Conservation (phyloP, 148 eudicot species). For the Dianthus caryophyllus region DNA sequence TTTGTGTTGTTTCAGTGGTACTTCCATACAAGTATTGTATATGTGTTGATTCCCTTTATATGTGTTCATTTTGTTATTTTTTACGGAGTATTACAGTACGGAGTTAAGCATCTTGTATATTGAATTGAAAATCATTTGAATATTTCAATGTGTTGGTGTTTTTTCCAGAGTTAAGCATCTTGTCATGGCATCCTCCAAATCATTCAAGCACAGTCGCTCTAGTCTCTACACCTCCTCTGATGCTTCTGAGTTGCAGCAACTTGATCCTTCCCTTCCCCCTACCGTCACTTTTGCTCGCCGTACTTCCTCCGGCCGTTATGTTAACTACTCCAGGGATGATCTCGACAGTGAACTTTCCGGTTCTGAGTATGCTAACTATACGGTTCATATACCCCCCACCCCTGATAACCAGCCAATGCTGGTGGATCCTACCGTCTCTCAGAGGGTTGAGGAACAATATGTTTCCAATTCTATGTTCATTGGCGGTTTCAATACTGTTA, state of each 20-base stretch:
- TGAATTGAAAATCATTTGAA: no score
- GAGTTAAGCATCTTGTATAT: no score
- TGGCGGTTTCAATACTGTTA: conserved; percentile 66
- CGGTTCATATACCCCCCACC: conserved; percentile 63
- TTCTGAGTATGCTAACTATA: conserved; percentile 51
- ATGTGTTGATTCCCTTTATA: no score
- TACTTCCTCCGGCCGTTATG: conserved; percentile 69
- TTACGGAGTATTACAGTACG: no score
- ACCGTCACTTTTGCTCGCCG: conserved; percentile 56
- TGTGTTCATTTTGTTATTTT: no score
- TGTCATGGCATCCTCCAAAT: conserved; percentile 53
- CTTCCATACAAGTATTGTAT: no score
- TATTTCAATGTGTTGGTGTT: no score
- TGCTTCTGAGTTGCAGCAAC: conserved; percentile 48
- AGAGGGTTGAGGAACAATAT: conserved; percentile 78
- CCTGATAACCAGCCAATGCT: conserved; percentile 88
- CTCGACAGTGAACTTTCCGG: conserved; percentile 67
- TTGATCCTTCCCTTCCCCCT: conserved; percentile 53
- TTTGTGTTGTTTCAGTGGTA: no score
- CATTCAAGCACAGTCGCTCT: conserved; percentile 63
- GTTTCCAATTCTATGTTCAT: conserved; percentile 79
- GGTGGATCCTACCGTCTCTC: conserved; percentile 54
- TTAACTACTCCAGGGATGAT: conserved; percentile 66
- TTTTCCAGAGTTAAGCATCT: conserved; percentile 11
- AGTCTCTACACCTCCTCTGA: conserved; percentile 43